These are phyloP conservation scores for Tympanopsis confertula DNA, from an alignment of 2,329 filamentous ascomycete genomes.

Conservation along the genomic window DNA sequence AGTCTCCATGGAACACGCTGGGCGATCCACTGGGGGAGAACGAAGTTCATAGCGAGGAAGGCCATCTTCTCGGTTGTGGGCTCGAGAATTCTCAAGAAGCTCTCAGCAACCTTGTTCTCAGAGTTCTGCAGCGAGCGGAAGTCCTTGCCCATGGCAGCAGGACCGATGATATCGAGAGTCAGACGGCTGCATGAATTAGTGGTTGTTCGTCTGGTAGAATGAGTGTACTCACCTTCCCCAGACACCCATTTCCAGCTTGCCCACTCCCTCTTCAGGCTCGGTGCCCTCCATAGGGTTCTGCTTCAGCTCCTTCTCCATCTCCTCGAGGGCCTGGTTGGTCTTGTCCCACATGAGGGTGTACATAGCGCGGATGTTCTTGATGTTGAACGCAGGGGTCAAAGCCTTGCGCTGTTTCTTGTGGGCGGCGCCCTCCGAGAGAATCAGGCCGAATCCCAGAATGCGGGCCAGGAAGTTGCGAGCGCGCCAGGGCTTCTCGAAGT, in stretches of 20 bases:
- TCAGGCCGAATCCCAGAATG: slow-evolving; percentile 58
- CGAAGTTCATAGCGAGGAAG: slow-evolving; percentile 25
- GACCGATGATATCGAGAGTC: slow-evolving; percentile 48
- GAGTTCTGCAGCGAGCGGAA: slow-evolving; percentile 29
- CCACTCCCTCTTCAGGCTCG: slow-evolving; percentile 14
- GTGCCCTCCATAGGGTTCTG: slow-evolving; percentile 22
- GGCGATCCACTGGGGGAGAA: slow-evolving; percentile 22
- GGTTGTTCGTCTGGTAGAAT: slow-evolving; percentile 23
- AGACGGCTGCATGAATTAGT: slow-evolving; percentile 36
- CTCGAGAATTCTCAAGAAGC: slow-evolving; percentile 30
- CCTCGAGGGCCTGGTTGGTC: slow-evolving; percentile 51
- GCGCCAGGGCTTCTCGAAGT: slow-evolving; percentile 51
- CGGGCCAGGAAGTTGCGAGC: slow-evolving; percentile 44
- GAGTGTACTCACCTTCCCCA: slow-evolving; percentile 15
- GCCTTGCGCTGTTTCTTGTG: slow-evolving; percentile 74
- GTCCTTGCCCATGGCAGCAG: slow-evolving; percentile 42
- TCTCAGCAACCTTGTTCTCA: slow-evolving; percentile 26
- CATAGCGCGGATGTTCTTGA: slow-evolving; percentile 72
- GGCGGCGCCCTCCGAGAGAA: slow-evolving; percentile 82
- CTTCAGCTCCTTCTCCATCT: slow-evolving; percentile 41
- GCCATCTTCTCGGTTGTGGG: slow-evolving; percentile 32
- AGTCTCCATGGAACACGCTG: slow-evolving; percentile 30
- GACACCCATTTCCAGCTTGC: slow-evolving; percentile 11
- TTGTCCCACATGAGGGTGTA: slow-evolving; percentile 80
- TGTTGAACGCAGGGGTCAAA: slow-evolving; percentile 74